Percentiles rank a stretch among this genome's conserved stretches.
phyloP scores from a whole-genome alignment of 1,139 yeast genomes.

The Pichia sp. region DNA sequence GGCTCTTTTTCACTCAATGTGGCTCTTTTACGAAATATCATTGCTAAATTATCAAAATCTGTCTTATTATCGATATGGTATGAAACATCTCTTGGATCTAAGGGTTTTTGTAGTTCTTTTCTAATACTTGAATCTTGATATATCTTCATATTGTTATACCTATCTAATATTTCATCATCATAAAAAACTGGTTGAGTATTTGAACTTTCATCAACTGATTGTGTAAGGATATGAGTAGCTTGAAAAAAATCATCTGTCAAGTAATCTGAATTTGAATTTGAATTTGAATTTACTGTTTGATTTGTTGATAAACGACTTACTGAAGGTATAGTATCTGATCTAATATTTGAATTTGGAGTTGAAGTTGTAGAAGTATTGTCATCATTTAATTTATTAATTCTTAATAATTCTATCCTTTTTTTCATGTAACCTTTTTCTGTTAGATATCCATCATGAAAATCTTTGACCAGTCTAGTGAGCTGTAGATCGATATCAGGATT shows the following conservation, averaged over 20 bases:
- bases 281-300: not conserved
- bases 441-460: constrained; percentile 57
- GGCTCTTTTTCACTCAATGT: constrained; percentile 55
- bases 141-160: constrained; percentile 9
- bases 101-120: constrained; percentile 43
- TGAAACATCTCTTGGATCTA: constrained; percentile 50
- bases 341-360: no score
- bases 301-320: no score
- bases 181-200: constrained; percentile 7
- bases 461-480: constrained; percentile 41
- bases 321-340: no score
- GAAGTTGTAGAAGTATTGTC: no score
- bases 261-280: constrained; percentile 1
- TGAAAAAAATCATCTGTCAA: constrained; percentile 13
- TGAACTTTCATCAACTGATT: constrained; percentile 11
- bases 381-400: not conserved
- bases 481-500: constrained; percentile 32
- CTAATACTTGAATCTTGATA: constrained; percentile 10
- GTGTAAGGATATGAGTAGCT: no score
- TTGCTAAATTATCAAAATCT: constrained; percentile 54
- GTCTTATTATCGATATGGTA: constrained; percentile 27
- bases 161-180: constrained; percentile 9
- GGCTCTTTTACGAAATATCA: constrained; percentile 70
- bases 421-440: constrained; percentile 63
- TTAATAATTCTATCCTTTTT: constrained; percentile 38